phyloP scores from a whole-genome alignment of 257 asterid genomes.

The Solanum chiquidenum region DNA sequence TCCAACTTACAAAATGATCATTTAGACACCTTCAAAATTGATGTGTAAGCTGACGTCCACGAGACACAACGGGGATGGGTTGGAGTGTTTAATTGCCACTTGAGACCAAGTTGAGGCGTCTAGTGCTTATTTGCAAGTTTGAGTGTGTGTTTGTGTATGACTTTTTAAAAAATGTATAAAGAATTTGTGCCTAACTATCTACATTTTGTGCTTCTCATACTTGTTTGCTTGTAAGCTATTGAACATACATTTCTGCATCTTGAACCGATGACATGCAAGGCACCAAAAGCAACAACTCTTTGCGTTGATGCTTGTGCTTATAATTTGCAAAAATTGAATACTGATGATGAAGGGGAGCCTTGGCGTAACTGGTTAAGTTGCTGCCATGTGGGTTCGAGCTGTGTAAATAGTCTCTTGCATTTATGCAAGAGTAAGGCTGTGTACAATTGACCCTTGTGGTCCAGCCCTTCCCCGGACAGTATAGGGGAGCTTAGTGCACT shows the following conservation, averaged over 20 bases:
- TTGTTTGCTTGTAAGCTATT: not conserved
- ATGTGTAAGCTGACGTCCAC: not conserved
- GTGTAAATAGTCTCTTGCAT: not conserved
- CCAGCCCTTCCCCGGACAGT: not conserved
- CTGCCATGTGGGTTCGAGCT: not conserved
- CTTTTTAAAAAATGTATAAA: not conserved
- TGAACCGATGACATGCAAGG: not conserved
- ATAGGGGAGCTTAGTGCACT: not conserved
- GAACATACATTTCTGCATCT: not conserved
- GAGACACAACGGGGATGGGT: not conserved
- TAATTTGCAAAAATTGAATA: not conserved
- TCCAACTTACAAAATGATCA: not conserved
- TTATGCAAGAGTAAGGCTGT: not conserved
- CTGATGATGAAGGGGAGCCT: not conserved
- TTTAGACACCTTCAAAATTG: not conserved
- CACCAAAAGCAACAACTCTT: not conserved
- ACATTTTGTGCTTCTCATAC: not conserved
- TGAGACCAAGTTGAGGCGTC: not conserved
- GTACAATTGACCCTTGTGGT: not conserved
- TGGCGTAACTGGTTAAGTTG: not conserved
- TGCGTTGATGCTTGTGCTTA: not conserved
- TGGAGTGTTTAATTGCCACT: not conserved
- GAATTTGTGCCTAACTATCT: not conserved
- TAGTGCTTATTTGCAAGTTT: not conserved
- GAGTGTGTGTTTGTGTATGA: not conserved